phyloP scores from a whole-genome alignment of 2,329 filamentous ascomycete species.

The Cordyceps militaris region DNA sequence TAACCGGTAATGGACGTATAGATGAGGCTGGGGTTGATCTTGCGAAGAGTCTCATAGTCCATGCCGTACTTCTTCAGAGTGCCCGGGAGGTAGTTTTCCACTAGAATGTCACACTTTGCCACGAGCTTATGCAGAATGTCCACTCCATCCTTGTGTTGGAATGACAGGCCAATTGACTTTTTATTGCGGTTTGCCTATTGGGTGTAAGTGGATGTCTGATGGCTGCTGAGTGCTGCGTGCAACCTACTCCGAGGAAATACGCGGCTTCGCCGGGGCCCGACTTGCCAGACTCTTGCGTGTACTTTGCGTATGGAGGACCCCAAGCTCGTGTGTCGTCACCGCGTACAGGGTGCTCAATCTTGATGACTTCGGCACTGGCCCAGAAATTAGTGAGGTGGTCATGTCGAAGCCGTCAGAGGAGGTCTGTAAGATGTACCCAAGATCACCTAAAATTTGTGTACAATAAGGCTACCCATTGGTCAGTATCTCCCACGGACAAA shows the following conservation, averaged over 20 bases:
- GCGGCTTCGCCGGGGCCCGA: constrained; percentile 82
- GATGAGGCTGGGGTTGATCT: constrained; percentile 79
- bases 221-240: background rate
- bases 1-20: constrained; percentile 98
- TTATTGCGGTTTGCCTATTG: constrained; percentile 89
- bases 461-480: constrained; percentile 71
- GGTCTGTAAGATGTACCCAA: constrained; percentile 66
- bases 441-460: constrained; percentile 90
- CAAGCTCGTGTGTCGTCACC: constrained; percentile 94
- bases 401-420: too few relatives aligned
- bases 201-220: constrained; percentile 14
- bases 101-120: constrained; percentile 80
- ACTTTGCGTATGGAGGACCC: constrained; percentile 89
- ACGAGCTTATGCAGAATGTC: constrained; percentile 81
- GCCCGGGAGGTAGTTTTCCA: constrained; percentile 94
- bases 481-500: background rate
- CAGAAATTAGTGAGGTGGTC: background rate
- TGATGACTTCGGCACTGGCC: constrained; percentile 84
- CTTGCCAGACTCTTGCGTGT: constrained; percentile 51
- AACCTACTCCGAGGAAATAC: constrained; percentile 79
- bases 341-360: constrained; percentile 85
- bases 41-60: constrained; percentile 74
- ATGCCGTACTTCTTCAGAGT: constrained; percentile 83
- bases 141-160: constrained; percentile 76
- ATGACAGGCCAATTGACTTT: constrained; percentile 85